Conservation (phyloP, 2,329 filamentous ascomycete species). For the Fusarium bulbicola region DNA sequence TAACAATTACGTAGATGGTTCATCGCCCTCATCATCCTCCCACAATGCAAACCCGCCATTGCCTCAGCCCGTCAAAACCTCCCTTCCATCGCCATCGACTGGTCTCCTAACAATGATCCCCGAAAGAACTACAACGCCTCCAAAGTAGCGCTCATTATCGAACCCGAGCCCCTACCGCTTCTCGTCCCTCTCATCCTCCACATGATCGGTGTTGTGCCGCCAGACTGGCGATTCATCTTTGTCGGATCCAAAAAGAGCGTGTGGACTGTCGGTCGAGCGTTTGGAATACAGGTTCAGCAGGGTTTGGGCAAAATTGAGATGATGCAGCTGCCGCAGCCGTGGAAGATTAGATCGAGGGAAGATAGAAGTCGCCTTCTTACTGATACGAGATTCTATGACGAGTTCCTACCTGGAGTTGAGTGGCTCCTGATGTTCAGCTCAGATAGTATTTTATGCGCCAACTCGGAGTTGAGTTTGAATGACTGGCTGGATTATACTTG, state of each 20-base stretch:
- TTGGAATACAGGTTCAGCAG: not conserved
- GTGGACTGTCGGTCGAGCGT: not conserved
- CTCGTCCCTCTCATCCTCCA: not conserved
- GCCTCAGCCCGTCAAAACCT: accelerated
- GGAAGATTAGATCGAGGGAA: not conserved
- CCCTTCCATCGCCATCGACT: not conserved
- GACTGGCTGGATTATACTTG: not conserved
- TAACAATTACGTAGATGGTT: not conserved
- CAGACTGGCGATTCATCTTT: not conserved
- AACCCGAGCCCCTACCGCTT: accelerated
- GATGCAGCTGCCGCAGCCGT: not conserved
- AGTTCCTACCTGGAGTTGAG: not conserved
- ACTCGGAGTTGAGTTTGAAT: not conserved
- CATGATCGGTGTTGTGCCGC: not conserved
- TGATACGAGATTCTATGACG: not conserved
- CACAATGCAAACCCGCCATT: not conserved
- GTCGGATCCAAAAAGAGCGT: not conserved
- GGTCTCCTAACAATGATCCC: not conserved
- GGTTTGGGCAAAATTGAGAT: not conserved
- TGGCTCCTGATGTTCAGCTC: not conserved
- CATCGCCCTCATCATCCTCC: not conserved
- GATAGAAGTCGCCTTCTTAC: not conserved
- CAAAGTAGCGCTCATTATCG: not conserved
- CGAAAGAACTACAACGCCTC: not conserved
- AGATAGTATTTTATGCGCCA: not conserved